Evolutionary conservation across 2,329 filamentous ascomycete genomes (phyloP).

Genomic region (Rutstroemia sp.): DNA sequence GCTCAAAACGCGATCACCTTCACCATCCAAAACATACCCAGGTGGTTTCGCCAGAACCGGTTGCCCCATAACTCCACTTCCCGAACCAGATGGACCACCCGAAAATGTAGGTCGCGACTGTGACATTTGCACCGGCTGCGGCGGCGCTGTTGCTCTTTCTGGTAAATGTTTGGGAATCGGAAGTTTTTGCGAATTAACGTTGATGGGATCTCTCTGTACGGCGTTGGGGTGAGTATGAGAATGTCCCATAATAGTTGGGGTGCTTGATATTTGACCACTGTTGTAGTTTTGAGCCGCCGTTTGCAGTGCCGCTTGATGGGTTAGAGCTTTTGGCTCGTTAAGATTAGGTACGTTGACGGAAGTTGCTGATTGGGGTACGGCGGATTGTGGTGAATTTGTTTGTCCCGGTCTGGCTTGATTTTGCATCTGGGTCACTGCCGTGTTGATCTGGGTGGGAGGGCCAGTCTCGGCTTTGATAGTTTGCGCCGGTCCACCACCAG

Average conservation of each 20-base stretch:
- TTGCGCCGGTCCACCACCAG: slow-evolving; percentile 11
- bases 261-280: slow-evolving; percentile 19
- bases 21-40: slow-evolving; percentile 79
- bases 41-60: slow-evolving; percentile 78
- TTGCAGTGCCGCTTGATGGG: slow-evolving; percentile 26
- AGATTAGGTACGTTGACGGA: slow-evolving; percentile 19
- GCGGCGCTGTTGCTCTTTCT: slow-evolving; percentile 58
- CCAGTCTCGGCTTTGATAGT: slow-evolving; percentile 25
- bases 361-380: slow-evolving; percentile 25
- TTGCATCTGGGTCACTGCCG: slow-evolving; percentile 23
- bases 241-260: slow-evolving; percentile 28
- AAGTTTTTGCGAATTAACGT: slow-evolving; percentile 27
- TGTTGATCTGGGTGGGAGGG: slow-evolving; percentile 25
- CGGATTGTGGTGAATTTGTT: slow-evolving; percentile 28
- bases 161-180: slow-evolving; percentile 59
- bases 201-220: slow-evolving; percentile 22
- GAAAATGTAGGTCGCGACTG: slow-evolving; percentile 73
- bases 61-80: slow-evolving; percentile 78
- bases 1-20: slow-evolving; percentile 87
- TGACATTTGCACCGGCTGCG: slow-evolving; percentile 67
- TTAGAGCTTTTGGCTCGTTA: slow-evolving; percentile 21
- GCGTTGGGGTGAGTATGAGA: slow-evolving; percentile 21
- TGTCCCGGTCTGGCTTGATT: slow-evolving; percentile 17
- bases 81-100: slow-evolving; percentile 65
- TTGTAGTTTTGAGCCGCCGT: slow-evolving; percentile 30